Conservation (phyloP, 306 rosid species). For the Biancaea sappan region DNA sequence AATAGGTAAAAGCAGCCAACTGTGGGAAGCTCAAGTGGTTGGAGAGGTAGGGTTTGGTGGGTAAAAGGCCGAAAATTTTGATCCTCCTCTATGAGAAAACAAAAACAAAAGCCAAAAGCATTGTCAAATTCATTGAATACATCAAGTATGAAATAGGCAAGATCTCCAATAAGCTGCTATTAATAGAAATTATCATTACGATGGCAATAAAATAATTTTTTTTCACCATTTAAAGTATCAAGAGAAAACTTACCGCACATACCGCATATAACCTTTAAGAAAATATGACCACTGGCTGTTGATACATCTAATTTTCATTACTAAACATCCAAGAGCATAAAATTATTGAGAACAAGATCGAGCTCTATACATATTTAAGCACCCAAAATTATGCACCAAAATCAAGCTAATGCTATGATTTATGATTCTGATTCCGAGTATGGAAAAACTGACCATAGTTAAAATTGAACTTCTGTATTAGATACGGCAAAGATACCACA, state of each 20-base stretch:
- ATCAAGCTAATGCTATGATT: background rate
- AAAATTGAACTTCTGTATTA: background rate
- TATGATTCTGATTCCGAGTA: background rate
- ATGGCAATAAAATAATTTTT: background rate
- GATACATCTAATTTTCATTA: background rate
- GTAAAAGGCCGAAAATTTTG: background rate
- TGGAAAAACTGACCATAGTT: background rate
- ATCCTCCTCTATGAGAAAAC: background rate
- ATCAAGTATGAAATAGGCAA: background rate
- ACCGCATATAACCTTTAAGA: background rate
- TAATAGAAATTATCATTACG: background rate
- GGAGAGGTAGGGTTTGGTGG: background rate
- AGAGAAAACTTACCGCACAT: background rate
- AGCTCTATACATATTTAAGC: background rate
- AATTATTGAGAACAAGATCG: conserved; percentile 9
- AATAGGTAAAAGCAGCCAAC: background rate
- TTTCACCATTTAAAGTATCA: background rate
- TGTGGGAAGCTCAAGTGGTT: background rate
- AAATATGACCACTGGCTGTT: background rate
- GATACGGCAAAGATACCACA: background rate
- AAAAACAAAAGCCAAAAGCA: background rate
- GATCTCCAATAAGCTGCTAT: background rate
- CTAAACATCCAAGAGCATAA: background rate
- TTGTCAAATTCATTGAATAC: background rate
- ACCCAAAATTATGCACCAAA: background rate